These are phyloP conservation scores for Nematocida ausubeli DNA, from an alignment of 371 early-diverging fungal genomes.

Conservation along the genomic window DNA sequence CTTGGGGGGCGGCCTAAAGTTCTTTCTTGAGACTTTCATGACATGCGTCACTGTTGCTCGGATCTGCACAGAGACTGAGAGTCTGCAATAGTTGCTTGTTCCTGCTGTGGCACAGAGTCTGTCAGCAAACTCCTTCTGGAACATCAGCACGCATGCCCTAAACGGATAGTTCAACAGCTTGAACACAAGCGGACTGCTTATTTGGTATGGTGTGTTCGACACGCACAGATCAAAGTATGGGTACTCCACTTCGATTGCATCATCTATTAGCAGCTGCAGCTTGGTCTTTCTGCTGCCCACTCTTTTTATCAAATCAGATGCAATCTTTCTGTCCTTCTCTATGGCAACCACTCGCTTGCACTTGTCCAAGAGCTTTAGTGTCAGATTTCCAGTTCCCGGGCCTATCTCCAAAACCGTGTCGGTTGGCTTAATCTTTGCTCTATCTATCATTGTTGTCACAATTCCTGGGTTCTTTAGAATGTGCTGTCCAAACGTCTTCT, in stretches of 20 bases:
- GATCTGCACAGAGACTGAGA: conserved; percentile 91
- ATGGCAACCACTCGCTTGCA: conserved; percentile 76
- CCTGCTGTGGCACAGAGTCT: conserved; percentile 91
- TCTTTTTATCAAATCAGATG: conserved; percentile 90
- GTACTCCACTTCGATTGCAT: conserved; percentile 87
- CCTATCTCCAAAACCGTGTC: conserved; percentile 96
- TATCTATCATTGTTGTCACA: conserved; percentile 89
- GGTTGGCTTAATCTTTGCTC: conserved; percentile 81
- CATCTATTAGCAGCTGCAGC: conserved; percentile 88
- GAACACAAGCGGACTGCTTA: conserved; percentile 83
- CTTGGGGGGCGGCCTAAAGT: conserved; percentile 95
- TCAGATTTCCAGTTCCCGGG: conserved; percentile 99
- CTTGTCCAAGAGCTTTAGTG: conserved; percentile 83
- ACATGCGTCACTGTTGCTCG: conserved; percentile 88
- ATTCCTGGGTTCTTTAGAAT: conserved; percentile 96
- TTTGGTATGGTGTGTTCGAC: conserved; percentile 97
- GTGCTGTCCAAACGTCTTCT: conserved; percentile 96
- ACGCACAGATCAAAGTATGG: conserved; percentile 98
- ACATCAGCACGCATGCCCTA: conserved; percentile 87
- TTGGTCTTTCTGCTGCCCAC: conserved; percentile 70
- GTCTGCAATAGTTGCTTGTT: conserved; percentile 82
- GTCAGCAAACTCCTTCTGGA: conserved; percentile 96
- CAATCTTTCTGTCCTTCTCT: conserved; percentile 91
- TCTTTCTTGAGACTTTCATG: conserved; percentile 89
- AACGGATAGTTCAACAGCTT: conserved; percentile 84